phyloP scores from a whole-genome alignment of 1,284 basidiomycete species.

The Mycocalia duriaeana region DNA sequence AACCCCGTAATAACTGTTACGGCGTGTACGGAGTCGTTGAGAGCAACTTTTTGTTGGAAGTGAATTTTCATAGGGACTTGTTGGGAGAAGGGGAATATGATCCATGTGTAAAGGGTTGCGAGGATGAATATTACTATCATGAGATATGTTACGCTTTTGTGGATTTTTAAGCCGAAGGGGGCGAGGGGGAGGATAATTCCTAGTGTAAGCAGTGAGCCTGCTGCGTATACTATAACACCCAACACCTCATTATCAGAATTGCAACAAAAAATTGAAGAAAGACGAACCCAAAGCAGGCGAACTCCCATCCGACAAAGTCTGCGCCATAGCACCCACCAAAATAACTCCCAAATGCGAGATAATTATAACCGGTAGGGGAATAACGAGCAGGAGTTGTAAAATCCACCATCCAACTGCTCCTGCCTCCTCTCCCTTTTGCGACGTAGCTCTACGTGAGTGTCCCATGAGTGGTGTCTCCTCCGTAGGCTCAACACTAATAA shows the following conservation, averaged over 20 bases:
- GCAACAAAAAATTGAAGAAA: conserved; percentile 1
- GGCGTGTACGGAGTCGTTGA: conserved; percentile 22
- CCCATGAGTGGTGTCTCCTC: conserved; percentile 35
- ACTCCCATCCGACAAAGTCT: conserved; percentile 67
- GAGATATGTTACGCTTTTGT: conserved; percentile 38
- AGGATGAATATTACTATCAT: conserved; percentile 40
- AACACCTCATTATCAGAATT: conserved; percentile 4
- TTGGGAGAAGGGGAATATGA: conserved; percentile 58
- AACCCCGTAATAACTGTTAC: conserved; percentile 45
- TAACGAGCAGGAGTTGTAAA: conserved; percentile 49
- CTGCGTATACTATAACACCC: conserved; percentile 48
- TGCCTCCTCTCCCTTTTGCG: conserved; percentile 27
- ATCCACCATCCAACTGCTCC: conserved; percentile 58
- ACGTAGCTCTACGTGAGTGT: conserved; percentile 6
- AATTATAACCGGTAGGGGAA: conserved; percentile 55
- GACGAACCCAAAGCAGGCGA: conserved; percentile 37
- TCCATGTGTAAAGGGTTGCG: conserved; percentile 40
- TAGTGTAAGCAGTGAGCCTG: conserved; percentile 39
- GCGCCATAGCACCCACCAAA: conserved; percentile 45
- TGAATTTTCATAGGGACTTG: conserved; percentile 61
- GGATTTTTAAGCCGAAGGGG: conserved; percentile 57
- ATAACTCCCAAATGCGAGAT: conserved; percentile 51
- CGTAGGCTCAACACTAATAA: conserved; percentile 26
- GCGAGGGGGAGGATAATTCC: conserved; percentile 55
- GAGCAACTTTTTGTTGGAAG: conserved; percentile 56